These are phyloP conservation scores for Ploettnerulaceae sp. DNA, from an alignment of 2,329 filamentous ascomycete species.

Conservation along the genomic window DNA sequence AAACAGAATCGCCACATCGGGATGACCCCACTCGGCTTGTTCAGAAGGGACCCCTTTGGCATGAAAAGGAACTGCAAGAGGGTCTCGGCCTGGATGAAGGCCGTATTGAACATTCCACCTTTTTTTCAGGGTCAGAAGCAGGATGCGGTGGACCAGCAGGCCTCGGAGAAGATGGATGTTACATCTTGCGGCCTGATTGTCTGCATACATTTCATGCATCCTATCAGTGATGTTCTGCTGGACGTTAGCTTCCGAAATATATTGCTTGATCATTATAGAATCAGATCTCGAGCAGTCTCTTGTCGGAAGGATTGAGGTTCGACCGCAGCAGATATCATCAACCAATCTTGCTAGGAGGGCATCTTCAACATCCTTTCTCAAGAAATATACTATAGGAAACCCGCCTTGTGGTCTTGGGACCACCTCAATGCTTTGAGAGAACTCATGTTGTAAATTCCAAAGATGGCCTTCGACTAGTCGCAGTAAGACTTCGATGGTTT, in stretches of 20 bases:
- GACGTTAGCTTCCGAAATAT: slow-evolving; percentile 29
- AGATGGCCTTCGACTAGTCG: slow-evolving; percentile 32
- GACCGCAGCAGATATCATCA: slow-evolving; percentile 34
- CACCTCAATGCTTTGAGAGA: slow-evolving; percentile 42
- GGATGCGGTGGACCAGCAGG: slow-evolving; percentile 53
- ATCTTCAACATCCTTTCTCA: slow-evolving; percentile 39
- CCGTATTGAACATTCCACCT: slow-evolving; percentile 60
- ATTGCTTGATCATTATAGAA: slow-evolving; percentile 29
- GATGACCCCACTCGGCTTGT: slow-evolving; percentile 60
- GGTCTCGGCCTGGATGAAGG: slow-evolving; percentile 47
- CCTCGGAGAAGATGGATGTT: slow-evolving; percentile 56
- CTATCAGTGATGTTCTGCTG: slow-evolving; percentile 22
- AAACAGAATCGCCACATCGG: slow-evolving; percentile 59
- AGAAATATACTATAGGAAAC: slow-evolving; percentile 46
- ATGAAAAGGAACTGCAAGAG: slow-evolving; percentile 62
- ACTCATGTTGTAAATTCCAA: slow-evolving; percentile 33
- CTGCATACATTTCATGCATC: slow-evolving; percentile 31
- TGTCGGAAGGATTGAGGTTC: slow-evolving; percentile 24
- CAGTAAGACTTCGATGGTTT: slow-evolving; percentile 32
- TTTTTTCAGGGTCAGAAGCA: slow-evolving; percentile 46
- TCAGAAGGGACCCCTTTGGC: slow-evolving; percentile 51
- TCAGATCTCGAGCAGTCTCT: slow-evolving; percentile 12
- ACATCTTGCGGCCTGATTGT: slow-evolving; percentile 33
- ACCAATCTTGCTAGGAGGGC: slow-evolving; percentile 33
- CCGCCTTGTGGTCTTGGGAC: slow-evolving; percentile 30